A percentile compares a stretch with the other conserved stretches of the same genome.
Conservation (phyloP, 257 asterid species). For the Verbascum thapsus region DNA sequence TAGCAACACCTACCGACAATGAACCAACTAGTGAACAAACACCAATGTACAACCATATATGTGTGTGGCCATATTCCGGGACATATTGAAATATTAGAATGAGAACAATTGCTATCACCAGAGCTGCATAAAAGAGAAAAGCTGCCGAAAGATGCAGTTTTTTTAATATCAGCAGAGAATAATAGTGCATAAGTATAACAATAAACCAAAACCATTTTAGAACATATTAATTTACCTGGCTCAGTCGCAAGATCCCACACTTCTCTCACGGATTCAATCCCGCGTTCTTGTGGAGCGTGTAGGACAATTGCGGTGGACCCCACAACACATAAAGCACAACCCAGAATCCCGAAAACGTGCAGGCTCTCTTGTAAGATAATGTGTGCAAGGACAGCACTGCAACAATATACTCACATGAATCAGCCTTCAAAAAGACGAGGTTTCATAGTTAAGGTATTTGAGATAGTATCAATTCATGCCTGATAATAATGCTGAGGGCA, state of each 20-base stretch:
- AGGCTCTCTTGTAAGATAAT: conserved; percentile 61
- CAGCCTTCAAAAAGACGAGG: conserved; percentile 40
- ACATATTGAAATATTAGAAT: conserved; percentile 44
- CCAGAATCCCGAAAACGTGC: conserved; percentile 71
- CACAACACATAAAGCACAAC: conserved; percentile 72
- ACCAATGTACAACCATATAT: conserved; percentile 47
- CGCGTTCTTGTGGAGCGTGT: conserved; percentile 83
- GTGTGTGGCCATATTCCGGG: conserved; percentile 56
- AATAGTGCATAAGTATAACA: neutral
- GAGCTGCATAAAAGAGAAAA: conserved; percentile 43
- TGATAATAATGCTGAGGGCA: conserved; percentile 96
- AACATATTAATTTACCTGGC: conserved; percentile 46
- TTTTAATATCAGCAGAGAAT: conserved; percentile 13
- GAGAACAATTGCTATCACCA: conserved; percentile 40
- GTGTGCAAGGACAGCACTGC: conserved; percentile 80
- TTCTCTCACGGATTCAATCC: conserved; percentile 62
- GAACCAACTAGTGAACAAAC: conserved; percentile 57
- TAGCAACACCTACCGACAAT: conserved; percentile 56
- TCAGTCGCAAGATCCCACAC: conserved; percentile 81
- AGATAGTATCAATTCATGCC: conserved; percentile 58
- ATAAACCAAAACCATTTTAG: neutral
- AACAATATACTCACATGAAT: conserved; percentile 30
- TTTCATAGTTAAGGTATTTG: conserved; percentile 26
- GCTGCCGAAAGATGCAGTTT: conserved; percentile 34
- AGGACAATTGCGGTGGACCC: conserved; percentile 74